Base-by-base conservation (phyloP, 2,329 filamentous ascomycete genomes). In the Paramyrothecium sp. region DNA sequence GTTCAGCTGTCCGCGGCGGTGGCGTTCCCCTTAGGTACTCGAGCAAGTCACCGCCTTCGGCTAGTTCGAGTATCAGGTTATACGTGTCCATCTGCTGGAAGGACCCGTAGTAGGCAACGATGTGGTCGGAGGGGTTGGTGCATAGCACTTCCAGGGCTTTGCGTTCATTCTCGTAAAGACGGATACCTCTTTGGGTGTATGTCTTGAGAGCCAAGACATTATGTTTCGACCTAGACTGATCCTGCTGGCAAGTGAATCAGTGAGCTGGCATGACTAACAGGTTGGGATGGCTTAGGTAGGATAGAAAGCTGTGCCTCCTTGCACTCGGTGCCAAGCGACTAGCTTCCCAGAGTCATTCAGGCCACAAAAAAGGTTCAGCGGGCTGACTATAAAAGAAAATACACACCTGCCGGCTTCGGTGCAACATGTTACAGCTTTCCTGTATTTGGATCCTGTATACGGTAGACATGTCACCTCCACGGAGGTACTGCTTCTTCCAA, bases 31-130 rank as follows among this genome's bases (percentile, higher is more conserved):
- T 21, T n/a, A 26, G 58, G 46, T 54, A 58, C 8, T 51, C 2
- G 13, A 53, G 53, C 16, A 61, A 48, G 41, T 53, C 52, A 3
- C 44, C 56, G 7, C 58, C 55, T 0, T 53, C 38, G 12, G 55
- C 56, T 34, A 46, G 53, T 8, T 56, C 58, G 2, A 61, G 23
- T 30, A 61, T 51, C 2, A 61, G 54, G 22, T 55, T 61, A 49
- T 56, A 60, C 3, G 60, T 58, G 13, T 11, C 26, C 5, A 22
- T 38, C 22, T 61, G 60, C 1, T 26, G 17, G 22, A 56, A 61
- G 21, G 21, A 56, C 26, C 60, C 60, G 50, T 54, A 52, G 34
- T 10, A 60, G n/a, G 19, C 19, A 13, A 61, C 30, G 20, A 61
- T 54, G 7, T 56, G 3, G 3, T 44, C 7, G 12, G 23, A 51